A percentile compares a stretch with the other conserved stretches of the same genome.
These are phyloP conservation scores for Mycena floridula DNA, from an alignment of 768 basidiomycete species.

Conservation along the genomic window DNA sequence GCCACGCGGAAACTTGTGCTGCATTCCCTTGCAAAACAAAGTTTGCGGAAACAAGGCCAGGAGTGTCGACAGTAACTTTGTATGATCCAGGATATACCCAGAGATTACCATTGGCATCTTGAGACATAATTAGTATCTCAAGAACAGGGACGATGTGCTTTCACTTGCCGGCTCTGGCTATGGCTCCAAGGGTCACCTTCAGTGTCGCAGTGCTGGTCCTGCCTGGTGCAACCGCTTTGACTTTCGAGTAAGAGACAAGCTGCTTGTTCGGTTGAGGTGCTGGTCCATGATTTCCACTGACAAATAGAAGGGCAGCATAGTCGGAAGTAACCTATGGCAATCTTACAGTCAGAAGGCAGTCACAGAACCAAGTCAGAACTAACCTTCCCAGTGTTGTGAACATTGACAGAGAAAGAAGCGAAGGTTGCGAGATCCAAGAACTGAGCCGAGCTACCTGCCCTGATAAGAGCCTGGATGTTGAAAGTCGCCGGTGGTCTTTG, in stretches of 20 bases:
- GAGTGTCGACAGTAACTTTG: conserved; percentile 34
- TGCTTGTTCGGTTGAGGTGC: conserved; percentile 46
- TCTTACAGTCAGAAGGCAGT: too few relatives aligned
- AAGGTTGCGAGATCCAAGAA: conserved; percentile 38
- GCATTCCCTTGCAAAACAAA: conserved; percentile 39
- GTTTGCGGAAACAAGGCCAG: conserved; percentile 27
- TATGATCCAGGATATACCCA: conserved; percentile 38
- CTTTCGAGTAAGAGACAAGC: conserved; percentile 43
- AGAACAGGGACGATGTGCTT: conserved; percentile 40
- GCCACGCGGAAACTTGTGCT: conserved; percentile 34
- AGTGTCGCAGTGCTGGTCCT: conserved; percentile 25
- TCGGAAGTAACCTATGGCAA: conserved; percentile 43
- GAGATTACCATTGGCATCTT: neutral
- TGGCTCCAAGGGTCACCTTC: conserved; percentile 38
- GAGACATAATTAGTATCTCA: too few relatives aligned
- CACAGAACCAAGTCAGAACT: conserved; percentile 55
- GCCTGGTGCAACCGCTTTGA: conserved; percentile 25
- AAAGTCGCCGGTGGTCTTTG: conserved; percentile 25
- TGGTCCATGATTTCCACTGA: conserved; percentile 41
- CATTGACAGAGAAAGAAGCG: conserved; percentile 40
- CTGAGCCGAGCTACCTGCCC: conserved; percentile 10
- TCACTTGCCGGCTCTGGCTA: conserved; percentile 40
- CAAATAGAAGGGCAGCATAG: conserved; percentile 49
- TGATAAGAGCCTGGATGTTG: conserved; percentile 34
- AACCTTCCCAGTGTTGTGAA: conserved; percentile 40